phyloP scores from a whole-genome alignment of 2,329 filamentous ascomycete species.

The Claviceps capensis region DNA sequence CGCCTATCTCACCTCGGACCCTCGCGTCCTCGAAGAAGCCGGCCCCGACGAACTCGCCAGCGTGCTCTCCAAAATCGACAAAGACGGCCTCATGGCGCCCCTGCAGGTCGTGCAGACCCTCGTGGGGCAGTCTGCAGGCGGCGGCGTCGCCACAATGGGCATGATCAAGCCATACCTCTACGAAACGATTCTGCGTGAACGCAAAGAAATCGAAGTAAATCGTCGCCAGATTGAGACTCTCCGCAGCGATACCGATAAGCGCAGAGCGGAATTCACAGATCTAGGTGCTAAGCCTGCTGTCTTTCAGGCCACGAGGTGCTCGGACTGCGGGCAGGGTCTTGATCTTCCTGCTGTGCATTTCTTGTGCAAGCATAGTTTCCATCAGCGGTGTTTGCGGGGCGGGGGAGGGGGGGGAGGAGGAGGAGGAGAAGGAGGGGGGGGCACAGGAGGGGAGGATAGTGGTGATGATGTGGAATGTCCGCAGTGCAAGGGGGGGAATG shows the following conservation, averaged over 20 bases:
- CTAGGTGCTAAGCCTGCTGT: constrained; percentile 69
- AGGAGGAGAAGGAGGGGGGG: constrained; percentile 14
- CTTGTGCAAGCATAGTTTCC: constrained; percentile 92
- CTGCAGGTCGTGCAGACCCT: constrained; percentile 93
- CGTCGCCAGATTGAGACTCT: constrained; percentile 72
- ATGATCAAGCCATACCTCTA: constrained; percentile 90
- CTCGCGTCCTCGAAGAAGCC: constrained; percentile 69
- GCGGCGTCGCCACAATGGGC: constrained; percentile 80
- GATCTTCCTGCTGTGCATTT: constrained; percentile 92
- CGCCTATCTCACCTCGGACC: constrained; percentile 82
- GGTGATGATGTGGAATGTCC: constrained; percentile 69
- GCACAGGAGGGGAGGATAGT: constrained; percentile 17
- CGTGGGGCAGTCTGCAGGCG: constrained; percentile 37
- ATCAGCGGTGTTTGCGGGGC: constrained; percentile 65
- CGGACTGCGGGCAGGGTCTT: constrained; percentile 62
- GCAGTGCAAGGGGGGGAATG: constrained; percentile 69
- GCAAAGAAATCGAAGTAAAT: constrained; percentile 71
- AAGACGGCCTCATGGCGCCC: constrained; percentile 85
- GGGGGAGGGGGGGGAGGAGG: constrained; percentile 14
- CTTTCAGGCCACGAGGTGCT: constrained; percentile 83
- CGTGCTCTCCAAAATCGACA: constrained; percentile 75
- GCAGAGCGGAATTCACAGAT: constrained; percentile 64
- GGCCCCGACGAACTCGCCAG: constrained; percentile 67
- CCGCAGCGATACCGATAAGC: constrained; percentile 66
- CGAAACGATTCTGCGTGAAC: constrained; percentile 77